Conservation (phyloP, 2,329 filamentous ascomycete species). For the Metarhizium guizhouense region DNA sequence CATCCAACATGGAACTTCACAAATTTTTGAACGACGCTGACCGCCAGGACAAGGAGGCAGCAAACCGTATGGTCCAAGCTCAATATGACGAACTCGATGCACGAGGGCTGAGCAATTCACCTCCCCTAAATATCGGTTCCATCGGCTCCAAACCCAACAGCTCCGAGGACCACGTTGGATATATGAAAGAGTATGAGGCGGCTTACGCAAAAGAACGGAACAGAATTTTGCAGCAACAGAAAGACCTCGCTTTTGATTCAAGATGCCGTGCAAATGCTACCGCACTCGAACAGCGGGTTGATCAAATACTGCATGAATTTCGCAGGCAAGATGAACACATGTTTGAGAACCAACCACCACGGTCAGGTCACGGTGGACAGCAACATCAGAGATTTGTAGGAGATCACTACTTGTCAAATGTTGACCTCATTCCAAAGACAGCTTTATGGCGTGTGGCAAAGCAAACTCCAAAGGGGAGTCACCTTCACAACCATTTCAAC, state of each 20-base stretch:
- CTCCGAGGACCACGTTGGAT: background rate
- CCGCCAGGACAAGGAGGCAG: background rate
- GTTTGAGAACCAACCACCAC: constrained; percentile 18
- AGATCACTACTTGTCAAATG: constrained; percentile 51
- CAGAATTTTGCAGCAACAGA: constrained; percentile 17
- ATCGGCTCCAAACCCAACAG: background rate
- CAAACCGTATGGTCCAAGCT: background rate
- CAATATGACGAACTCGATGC: background rate
- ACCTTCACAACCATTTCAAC: constrained; percentile 72
- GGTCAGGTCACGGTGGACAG: constrained; percentile 33
- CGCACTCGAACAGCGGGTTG: constrained; percentile 25
- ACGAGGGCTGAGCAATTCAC: background rate
- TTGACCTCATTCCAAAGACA: constrained; percentile 45
- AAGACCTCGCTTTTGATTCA: constrained; percentile 31
- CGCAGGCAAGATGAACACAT: constrained; percentile 27
- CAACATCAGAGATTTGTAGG: constrained; percentile 35
- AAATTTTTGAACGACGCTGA: background rate
- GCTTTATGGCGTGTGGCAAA: constrained; percentile 46
- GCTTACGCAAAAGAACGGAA: background rate
- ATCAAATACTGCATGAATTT: constrained; percentile 30
- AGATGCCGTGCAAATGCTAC: constrained; percentile 22
- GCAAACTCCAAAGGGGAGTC: constrained; percentile 60
- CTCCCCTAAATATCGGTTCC: background rate
- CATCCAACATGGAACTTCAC: background rate
- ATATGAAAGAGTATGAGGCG: background rate